Evolutionary conservation across 2,329 filamentous ascomycete genomes (phyloP), one percentile per base, ranked within the genome.

Genomic region (Tolypocladium guangdongense): DNA sequence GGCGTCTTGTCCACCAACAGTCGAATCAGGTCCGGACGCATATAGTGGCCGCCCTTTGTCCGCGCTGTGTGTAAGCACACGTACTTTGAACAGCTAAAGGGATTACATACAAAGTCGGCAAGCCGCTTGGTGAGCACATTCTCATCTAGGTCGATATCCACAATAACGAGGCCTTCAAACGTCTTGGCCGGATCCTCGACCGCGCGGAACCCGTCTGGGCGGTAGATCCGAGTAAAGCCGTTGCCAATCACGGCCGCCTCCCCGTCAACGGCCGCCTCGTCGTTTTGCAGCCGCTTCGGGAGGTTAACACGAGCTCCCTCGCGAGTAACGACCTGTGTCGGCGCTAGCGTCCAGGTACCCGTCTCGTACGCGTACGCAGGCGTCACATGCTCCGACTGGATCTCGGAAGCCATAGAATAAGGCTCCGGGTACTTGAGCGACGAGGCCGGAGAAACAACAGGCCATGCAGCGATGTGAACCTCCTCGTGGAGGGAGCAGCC

Each of bases 341-440:
- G 76, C 0, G 78, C 77, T 14, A 82, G 68, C 0, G 76, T 76
- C 68, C 74, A 82, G 0, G 77, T 73, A 2, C 75, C 78, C 1
- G 77, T 81, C 64, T 82, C 78, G 52, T 80, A 76, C 27, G 78
- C 78, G 54, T 81, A 82, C 3, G 73, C 75, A 18, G 78, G 77
- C 5, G 77, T 78, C 2, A 82, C 76, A 7, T 76, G 67, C 59
- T 80, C 77, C 1, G 70, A 71, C 32, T 76, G 73, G 3, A 74
- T 67, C 32, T 80, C 77, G 5, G 75, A 75, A 37, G 76, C 72
- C 62, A 80, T 80, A 43, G 76, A 80, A 36, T 72, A 76, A 0
- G 76, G 75, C 52, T 82, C 77, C 0, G 76, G 75, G 49, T 73
- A 72, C 51, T 75, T 60, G 69, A 72, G 57, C 68, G 71, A 12